Evolutionary conservation across 1,284 basidiomycete genomes (phyloP).

Genomic region (Pterulicium gracile): DNA sequence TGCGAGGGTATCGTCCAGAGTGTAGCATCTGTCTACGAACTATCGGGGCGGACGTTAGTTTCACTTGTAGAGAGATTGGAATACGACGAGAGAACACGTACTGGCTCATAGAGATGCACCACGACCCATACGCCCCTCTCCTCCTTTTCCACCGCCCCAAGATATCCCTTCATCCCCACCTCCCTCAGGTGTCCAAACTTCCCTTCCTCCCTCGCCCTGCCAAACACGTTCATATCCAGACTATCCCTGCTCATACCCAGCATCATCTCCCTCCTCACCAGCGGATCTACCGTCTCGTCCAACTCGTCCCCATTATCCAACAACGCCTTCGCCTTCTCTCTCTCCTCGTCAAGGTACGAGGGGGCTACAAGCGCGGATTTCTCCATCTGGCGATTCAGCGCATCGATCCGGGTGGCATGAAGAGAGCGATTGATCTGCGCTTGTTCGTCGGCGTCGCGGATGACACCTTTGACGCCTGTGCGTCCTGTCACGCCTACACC

Average conservation of each 20-base stretch:
- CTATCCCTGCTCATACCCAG: slow-evolving; percentile 20
- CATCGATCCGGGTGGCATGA: slow-evolving; percentile 36
- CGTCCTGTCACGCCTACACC: slow-evolving; percentile 71
- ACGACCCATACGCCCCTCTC: slow-evolving; percentile 64
- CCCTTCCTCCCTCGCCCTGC: slow-evolving; percentile 33
- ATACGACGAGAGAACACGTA: slow-evolving; percentile 25
- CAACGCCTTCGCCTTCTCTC: slow-evolving; percentile 26
- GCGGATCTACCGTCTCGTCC: slow-evolving; percentile 34
- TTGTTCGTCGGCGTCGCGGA: slow-evolving; percentile 66
- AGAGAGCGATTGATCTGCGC: slow-evolving; percentile 38
- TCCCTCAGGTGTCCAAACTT: slow-evolving; percentile 75
- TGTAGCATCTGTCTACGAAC: slow-evolving; percentile 66
- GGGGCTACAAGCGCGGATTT: slow-evolving; percentile 49
- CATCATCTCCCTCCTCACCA: slow-evolving; percentile 25
- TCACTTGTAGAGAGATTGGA: slow-evolving; percentile 8
- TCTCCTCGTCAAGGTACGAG: slow-evolving; percentile 64
- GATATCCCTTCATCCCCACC: slow-evolving; percentile 64
- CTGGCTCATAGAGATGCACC: slow-evolving; percentile 76
- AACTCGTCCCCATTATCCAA: slow-evolving; percentile 17
- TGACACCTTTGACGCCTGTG: slow-evolving; percentile 78
- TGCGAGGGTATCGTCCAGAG: slow-evolving; percentile 58
- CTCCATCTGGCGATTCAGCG: slow-evolving; percentile 46
- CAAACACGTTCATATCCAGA: slow-evolving; percentile 30
- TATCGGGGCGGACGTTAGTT: slow-evolving; percentile 16
- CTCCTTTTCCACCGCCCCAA: slow-evolving; percentile 69